Percentiles rank a stretch among this genome's conserved stretches.
phyloP scores from a whole-genome alignment of 1,139 yeast species.

The Protomyces arabidopsidicola region DNA sequence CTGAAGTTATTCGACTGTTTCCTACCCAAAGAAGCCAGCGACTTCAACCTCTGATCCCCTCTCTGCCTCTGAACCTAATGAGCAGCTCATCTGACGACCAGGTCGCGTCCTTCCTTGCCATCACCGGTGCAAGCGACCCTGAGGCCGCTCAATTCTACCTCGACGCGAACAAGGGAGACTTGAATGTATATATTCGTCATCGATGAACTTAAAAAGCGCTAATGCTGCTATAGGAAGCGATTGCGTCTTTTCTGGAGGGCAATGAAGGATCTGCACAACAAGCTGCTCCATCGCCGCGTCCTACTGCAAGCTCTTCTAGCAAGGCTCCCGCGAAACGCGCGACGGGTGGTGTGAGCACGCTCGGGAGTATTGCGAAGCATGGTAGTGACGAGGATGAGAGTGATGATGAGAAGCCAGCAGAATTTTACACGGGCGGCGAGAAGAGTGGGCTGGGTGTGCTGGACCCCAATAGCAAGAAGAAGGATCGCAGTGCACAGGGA shows the following conservation, averaged over 20 bases:
- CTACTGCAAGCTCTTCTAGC: not conserved
- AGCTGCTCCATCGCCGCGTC: not conserved
- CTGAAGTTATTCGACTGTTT: too few species aligned
- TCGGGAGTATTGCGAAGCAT: conserved; percentile 50
- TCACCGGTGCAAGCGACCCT: conserved; percentile 8
- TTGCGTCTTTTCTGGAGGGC: too few species aligned
- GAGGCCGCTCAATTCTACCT: conserved; percentile 1
- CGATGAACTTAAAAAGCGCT: not conserved
- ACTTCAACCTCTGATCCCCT: too few species aligned
- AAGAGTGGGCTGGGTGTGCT: conserved; percentile 91
- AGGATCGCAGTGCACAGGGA: conserved; percentile 31
- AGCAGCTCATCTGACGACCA: not conserved
- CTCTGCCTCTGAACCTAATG: not conserved
- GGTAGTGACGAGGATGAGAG: conserved; percentile 42
- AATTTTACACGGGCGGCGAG: conserved; percentile 82
- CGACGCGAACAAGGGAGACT: conserved; percentile 10
- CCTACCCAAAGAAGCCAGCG: too few species aligned
- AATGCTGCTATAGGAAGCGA: too few species aligned
- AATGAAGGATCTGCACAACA: too few species aligned
- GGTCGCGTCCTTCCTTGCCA: not conserved
- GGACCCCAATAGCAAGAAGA: conserved; percentile 57
- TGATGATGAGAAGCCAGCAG: conserved; percentile 48
- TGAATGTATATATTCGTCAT: not conserved
- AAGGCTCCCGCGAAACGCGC: not conserved
- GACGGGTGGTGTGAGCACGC: conserved; percentile 19